These are phyloP conservation scores for Fusarium chlamydosporum DNA, from an alignment of 2,329 filamentous ascomycete genomes.

Conservation along the genomic window DNA sequence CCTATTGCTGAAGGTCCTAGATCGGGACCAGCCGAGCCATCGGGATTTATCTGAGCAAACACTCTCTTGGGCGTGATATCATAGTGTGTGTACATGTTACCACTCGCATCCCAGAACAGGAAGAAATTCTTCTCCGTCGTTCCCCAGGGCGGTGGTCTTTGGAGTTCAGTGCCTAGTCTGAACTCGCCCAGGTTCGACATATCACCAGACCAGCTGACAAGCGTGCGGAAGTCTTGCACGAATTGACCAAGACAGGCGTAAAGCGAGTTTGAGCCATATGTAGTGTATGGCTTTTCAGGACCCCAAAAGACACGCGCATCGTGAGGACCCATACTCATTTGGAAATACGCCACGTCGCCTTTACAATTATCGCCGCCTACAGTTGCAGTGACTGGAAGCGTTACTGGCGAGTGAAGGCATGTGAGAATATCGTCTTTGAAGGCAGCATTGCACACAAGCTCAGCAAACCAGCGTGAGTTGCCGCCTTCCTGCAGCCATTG, in stretches of 20 bases:
- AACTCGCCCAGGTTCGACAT: slow-evolving; percentile 55
- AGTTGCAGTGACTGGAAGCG: slow-evolving; percentile 64
- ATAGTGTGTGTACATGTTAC: slow-evolving; percentile 66
- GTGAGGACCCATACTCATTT: slow-evolving; percentile 66
- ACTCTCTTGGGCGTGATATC: slow-evolving; percentile 65
- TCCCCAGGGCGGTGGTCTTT: slow-evolving; percentile 62
- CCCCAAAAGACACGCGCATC: slow-evolving; percentile 72
- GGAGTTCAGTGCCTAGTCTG: slow-evolving; percentile 63
- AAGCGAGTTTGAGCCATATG: slow-evolving; percentile 69
- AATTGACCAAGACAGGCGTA: slow-evolving; percentile 71
- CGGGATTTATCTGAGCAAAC: slow-evolving; percentile 62
- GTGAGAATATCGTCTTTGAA: slow-evolving; percentile 60
- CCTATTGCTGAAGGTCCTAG: slow-evolving; percentile 57
- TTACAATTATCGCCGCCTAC: slow-evolving; percentile 60
- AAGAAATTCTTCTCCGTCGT: slow-evolving; percentile 74
- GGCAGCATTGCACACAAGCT: slow-evolving; percentile 65
- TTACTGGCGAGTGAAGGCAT: slow-evolving; percentile 59
- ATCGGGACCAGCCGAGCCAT: slow-evolving; percentile 64
- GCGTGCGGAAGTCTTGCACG: slow-evolving; percentile 66
- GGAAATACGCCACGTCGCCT: slow-evolving; percentile 59
- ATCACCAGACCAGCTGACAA: slow-evolving; percentile 61
- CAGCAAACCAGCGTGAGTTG: slow-evolving; percentile 55
- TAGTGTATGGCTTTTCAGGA: slow-evolving; percentile 63
- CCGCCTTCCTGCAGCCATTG: slow-evolving; percentile 57
- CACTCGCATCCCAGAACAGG: slow-evolving; percentile 68